Evolutionary conservation across 306 rosid species (phyloP).

Genomic region (Prunus mira): DNA sequence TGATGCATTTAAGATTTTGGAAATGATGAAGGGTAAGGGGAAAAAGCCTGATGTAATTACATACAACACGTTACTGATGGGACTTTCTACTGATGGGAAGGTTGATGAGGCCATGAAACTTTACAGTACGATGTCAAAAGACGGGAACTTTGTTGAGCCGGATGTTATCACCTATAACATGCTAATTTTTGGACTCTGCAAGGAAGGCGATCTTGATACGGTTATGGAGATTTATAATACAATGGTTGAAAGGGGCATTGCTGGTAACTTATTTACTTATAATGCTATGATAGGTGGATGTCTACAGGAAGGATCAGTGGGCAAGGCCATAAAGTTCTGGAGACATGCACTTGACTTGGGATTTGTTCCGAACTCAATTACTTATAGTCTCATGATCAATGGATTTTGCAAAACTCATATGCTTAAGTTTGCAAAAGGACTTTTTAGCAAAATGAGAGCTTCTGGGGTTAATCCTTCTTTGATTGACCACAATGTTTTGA

Average conservation of each 20-base stretch:
- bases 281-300: conserved; percentile 60
- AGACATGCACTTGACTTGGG: conserved; percentile 50
- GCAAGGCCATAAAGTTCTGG: conserved; percentile 53
- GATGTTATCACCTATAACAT: conserved; percentile 48
- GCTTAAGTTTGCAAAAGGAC: conserved; percentile 67
- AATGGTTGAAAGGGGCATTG: conserved; percentile 56
- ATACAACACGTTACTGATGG: conserved; percentile 61
- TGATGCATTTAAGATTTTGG: conserved; percentile 49
- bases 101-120: conserved; percentile 63
- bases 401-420: conserved; percentile 82
- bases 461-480: conserved; percentile 54
- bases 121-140: conserved; percentile 41
- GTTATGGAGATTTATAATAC: conserved; percentile 47
- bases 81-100: conserved; percentile 49
- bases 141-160: conserved; percentile 45
- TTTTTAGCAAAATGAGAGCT: conserved; percentile 50
- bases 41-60: conserved; percentile 65
- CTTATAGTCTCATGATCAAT: conserved; percentile 57
- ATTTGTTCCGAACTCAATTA: conserved; percentile 45
- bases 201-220: conserved; percentile 42
- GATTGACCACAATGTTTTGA: conserved; percentile 53
- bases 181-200: conserved; percentile 62
- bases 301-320: conserved; percentile 41
- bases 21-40: conserved; percentile 63
- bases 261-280: conserved; percentile 46